A percentile compares a stretch with the other conserved stretches of the same genome.
These are phyloP conservation scores for Carex kokanica DNA, from an alignment of 176 grass and related monocot genomes.

Conservation along the genomic window DNA sequence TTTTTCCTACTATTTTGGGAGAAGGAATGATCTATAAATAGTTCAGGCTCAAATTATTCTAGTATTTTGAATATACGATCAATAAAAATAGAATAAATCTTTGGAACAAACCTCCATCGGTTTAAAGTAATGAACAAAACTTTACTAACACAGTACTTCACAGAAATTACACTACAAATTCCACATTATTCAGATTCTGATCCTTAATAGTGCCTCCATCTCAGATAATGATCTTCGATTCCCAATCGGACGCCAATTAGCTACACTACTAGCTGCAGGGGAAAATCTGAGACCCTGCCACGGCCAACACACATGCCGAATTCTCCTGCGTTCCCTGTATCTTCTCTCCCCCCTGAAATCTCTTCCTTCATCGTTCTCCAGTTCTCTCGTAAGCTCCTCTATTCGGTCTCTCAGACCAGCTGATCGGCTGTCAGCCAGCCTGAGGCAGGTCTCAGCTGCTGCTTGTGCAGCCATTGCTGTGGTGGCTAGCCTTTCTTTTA, in stretches of 20 bases:
- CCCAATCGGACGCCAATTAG: conserved; percentile 37
- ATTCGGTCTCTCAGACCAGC: conserved; percentile 53
- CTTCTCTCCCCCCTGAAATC: conserved; percentile 31
- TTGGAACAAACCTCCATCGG: not conserved
- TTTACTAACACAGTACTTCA: not conserved
- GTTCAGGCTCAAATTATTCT: not conserved
- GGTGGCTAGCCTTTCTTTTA: conserved; percentile 58
- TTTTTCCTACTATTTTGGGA: not conserved
- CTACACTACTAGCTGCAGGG: conserved; percentile 35
- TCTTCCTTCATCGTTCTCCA: conserved; percentile 47
- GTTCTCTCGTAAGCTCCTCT: conserved; percentile 70
- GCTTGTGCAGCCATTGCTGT: conserved; percentile 75
- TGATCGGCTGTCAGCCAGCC: conserved; percentile 64
- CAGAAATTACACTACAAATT: not conserved
- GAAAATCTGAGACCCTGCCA: conserved; percentile 49
- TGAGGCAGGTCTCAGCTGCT: conserved; percentile 63
- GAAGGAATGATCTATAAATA: not conserved
- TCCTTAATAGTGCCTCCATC: conserved; percentile 58
- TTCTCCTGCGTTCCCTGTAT: conserved; percentile 22
- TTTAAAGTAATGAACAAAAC: not conserved
- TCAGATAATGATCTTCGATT: conserved; percentile 46
- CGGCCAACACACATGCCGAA: conserved; percentile 63
- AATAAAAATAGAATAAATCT: not conserved
- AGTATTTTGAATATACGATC: not conserved
- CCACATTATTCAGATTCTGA: conserved; percentile 35